A percentile compares a stretch with the other conserved stretches of the same genome.
These are phyloP conservation scores for Chaetomiaceae sp. DNA, from an alignment of 2,329 filamentous ascomycete species.

Conservation along the genomic window DNA sequence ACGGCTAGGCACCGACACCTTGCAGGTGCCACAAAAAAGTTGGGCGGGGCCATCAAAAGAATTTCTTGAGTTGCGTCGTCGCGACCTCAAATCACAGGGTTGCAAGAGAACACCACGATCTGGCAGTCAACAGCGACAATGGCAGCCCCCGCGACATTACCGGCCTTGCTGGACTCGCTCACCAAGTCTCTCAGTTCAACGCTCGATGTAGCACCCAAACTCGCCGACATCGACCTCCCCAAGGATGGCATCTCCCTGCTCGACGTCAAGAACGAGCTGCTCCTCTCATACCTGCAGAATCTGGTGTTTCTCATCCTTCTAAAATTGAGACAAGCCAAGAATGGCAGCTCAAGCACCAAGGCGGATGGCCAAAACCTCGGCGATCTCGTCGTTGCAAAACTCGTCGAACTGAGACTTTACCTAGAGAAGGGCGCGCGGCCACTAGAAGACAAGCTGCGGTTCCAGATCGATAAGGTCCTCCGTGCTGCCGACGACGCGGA, in stretches of 20 bases:
- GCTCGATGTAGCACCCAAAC: conserved; percentile 59
- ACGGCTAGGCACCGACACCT: background rate
- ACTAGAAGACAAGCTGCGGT: conserved; percentile 82
- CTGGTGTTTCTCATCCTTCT: conserved; percentile 81
- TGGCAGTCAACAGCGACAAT: conserved; percentile 23
- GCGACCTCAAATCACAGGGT: too few relatives aligned
- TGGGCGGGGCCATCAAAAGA: conserved; percentile 5
- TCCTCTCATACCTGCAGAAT: conserved; percentile 92
- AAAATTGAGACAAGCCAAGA: conserved; percentile 59
- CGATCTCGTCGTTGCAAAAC: conserved; percentile 70
- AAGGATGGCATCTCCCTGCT: conserved; percentile 88
- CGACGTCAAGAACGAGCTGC: conserved; percentile 93
- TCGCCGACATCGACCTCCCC: conserved; percentile 61
- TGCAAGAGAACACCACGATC: too few relatives aligned
- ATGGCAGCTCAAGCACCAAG: conserved; percentile 24
- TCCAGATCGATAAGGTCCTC: conserved; percentile 92
- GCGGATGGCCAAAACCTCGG: conserved; percentile 43
- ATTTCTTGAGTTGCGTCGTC: too few relatives aligned
- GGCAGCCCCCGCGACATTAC: conserved; percentile 27
- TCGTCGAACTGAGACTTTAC: conserved; percentile 88
- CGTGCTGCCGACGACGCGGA: conserved; percentile 74
- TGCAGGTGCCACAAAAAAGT: conserved; percentile 10
- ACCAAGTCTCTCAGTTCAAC: conserved; percentile 56
- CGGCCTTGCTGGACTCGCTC: conserved; percentile 49
- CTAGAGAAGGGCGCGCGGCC: conserved; percentile 89